Evolutionary conservation across 2,329 filamentous ascomycete genomes (phyloP), one percentile per base, ranked within the genome.

Genomic region (Exserohilum rostratum): DNA sequence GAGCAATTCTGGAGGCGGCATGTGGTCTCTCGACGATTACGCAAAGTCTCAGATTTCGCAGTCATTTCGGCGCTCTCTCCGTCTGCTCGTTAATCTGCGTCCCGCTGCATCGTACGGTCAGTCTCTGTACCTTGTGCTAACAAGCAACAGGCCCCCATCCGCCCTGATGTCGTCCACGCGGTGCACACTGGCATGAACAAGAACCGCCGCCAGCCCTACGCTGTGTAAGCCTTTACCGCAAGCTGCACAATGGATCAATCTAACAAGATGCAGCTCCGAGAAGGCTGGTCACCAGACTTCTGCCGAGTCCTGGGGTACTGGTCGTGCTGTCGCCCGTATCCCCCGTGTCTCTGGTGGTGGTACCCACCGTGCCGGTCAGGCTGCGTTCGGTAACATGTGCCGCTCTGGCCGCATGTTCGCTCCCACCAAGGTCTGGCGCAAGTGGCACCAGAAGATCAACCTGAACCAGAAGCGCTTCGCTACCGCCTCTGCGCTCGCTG

Each of bases 381-480:
- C 95, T 82, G 95, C 95, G 74, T 99, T 98, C 83, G 95, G 95
- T 91, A 99, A 99, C 90, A 92, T 93, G 92, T 99, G 95, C 86
- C 93, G 95, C 81, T 96, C 93, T 79, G 95, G 96, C 86, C 95
- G 95, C 85, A 99, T 99, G 95, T 99, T 99, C 85, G 95, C 95
- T 73, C 95, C 95, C 71, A 99, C 95, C 83, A 99, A 99, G 90
- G 90, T 96, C 85, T 99, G 95, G 96, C 88, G 95, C 81, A 97
- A 96, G 87, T 99, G 95, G 96, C 95, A 99, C 87, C 87, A 97
- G 86, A 98, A 98, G 92, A 87, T 99, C 88, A 96, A 96, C 87
- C 87, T 96, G 82, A 90, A 90, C 82, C 95, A 99, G 88, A 96
- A 95, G 86, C 95, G 95, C 76, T 99, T 97, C 81, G 95, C 95